Evolutionary conservation across 73 alveolate species (phyloP).

Genomic region (Stentor roeselii): DNA sequence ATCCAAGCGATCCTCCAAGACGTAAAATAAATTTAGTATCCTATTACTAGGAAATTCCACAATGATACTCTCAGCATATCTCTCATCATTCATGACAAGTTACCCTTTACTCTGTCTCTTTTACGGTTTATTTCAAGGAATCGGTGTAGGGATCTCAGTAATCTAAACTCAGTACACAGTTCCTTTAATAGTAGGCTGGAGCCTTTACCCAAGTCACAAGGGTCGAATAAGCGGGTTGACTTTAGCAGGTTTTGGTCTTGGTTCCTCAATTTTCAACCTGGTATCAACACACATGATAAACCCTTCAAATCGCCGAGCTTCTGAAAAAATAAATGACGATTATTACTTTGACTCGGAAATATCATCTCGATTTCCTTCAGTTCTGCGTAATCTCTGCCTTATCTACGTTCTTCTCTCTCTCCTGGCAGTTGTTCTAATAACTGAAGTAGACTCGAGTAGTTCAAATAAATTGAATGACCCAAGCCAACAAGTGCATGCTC

Average conservation of each 20-base stretch:
- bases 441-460: too few relatives aligned
- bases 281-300: constrained; percentile 50
- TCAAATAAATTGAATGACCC: too few relatives aligned
- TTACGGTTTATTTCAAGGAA: background rate
- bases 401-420: constrained; percentile 42
- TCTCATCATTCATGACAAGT: background rate
- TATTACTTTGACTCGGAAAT: constrained; percentile 24
- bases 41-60: background rate
- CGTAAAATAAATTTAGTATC: background rate
- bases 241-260: constrained; percentile 20
- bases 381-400: constrained; percentile 33
- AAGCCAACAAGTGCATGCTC: too few relatives aligned
- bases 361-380: constrained; percentile 49
- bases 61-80: background rate
- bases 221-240: constrained; percentile 21
- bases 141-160: background rate
- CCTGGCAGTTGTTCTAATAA: too few relatives aligned
- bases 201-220: background rate
- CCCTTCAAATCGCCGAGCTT: constrained; percentile 44
- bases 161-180: background rate
- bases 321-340: constrained; percentile 17
- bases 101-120: background rate
- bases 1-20: background rate
- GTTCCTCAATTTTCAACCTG: constrained; percentile 35
- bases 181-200: constrained; percentile 4